These are phyloP conservation scores for Fraxinus pennsylvanica DNA, from an alignment of 257 asterid species.

Conservation along the genomic window DNA sequence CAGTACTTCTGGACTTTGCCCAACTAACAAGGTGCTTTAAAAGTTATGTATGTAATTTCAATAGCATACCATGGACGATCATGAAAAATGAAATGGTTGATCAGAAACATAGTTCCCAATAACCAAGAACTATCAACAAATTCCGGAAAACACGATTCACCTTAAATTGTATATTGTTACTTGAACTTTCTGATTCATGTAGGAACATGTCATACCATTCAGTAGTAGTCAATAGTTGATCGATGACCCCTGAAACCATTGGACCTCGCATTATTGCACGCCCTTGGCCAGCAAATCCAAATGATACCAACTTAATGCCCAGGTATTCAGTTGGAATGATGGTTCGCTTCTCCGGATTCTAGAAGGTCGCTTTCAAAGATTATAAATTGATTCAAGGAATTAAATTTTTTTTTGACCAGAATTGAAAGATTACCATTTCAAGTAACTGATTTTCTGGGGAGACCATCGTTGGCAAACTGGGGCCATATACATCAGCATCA, in stretches of 20 bases:
- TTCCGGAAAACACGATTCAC: neutral
- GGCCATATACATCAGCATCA: constrained; percentile 98
- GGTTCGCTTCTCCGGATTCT: constrained; percentile 88
- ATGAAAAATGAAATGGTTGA: neutral
- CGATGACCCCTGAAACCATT: constrained; percentile 94
- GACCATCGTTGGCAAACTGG: constrained; percentile 98
- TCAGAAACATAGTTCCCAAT: constrained; percentile 9
- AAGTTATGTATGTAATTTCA: neutral
- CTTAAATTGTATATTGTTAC: neutral
- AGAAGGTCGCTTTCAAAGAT: constrained; percentile 36
- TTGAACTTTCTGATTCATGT: constrained; percentile 7
- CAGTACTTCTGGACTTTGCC: constrained; percentile 5
- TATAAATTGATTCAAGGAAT: constrained; percentile 27
- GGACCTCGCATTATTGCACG: constrained; percentile 99
- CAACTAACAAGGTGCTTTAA: neutral
- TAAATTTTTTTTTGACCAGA: constrained; percentile 10
- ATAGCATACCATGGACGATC: constrained; percentile 1
- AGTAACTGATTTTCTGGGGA: constrained; percentile 90
- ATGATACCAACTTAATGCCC: constrained; percentile 93
- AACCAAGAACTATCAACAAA: neutral
- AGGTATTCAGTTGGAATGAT: constrained; percentile 94
- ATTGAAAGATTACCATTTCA: constrained; percentile 71
- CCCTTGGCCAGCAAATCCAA: constrained; percentile 99
- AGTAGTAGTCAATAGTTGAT: constrained; percentile 85
- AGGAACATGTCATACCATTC: constrained; percentile 66